Conservation (phyloP, 2,329 filamentous ascomycete genomes). For the Exserohilum rostratum region DNA sequence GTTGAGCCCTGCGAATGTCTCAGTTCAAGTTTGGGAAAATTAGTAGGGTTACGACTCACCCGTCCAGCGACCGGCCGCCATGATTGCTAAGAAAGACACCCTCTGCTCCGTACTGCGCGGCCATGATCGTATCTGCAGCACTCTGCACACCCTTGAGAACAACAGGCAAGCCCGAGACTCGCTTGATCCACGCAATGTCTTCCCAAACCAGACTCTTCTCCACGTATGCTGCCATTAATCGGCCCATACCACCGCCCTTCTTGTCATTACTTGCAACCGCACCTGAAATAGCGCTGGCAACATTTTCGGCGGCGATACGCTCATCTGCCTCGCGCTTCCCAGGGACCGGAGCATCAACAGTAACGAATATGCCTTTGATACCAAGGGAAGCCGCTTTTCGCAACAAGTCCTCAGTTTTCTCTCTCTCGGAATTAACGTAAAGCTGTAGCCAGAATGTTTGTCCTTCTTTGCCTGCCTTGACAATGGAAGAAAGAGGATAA, state of each 20-base stretch:
- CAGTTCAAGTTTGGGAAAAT: slow-evolving; percentile 12
- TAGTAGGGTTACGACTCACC: slow-evolving; percentile 51
- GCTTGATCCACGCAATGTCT: slow-evolving; percentile 63
- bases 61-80: slow-evolving; percentile 60
- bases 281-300: slow-evolving; percentile 54
- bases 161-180: slow-evolving; percentile 69
- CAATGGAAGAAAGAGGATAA: background rate
- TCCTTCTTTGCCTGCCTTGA: background rate
- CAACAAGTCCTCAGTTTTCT: slow-evolving; percentile 17
- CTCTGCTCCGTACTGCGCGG: slow-evolving; percentile 53
- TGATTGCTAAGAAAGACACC: slow-evolving; percentile 61
- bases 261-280: slow-evolving; percentile 58
- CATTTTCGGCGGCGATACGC: slow-evolving; percentile 37
- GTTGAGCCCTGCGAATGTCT: background rate
- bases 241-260: slow-evolving; percentile 62
- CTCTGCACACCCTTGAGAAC: slow-evolving; percentile 66
- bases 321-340: slow-evolving; percentile 36
- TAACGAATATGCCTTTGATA: slow-evolving; percentile 29
- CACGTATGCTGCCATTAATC: slow-evolving; percentile 63
- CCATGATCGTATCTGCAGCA: slow-evolving; percentile 55
- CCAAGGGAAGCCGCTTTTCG: slow-evolving; percentile 23
- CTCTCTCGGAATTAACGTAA: slow-evolving; percentile 31
- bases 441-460: slow-evolving; percentile 36
- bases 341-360: slow-evolving; percentile 32
- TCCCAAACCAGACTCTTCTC: slow-evolving; percentile 64